Conservation (phyloP, 2,329 filamentous ascomycete genomes). For the Fusarium sulawesiense region DNA sequence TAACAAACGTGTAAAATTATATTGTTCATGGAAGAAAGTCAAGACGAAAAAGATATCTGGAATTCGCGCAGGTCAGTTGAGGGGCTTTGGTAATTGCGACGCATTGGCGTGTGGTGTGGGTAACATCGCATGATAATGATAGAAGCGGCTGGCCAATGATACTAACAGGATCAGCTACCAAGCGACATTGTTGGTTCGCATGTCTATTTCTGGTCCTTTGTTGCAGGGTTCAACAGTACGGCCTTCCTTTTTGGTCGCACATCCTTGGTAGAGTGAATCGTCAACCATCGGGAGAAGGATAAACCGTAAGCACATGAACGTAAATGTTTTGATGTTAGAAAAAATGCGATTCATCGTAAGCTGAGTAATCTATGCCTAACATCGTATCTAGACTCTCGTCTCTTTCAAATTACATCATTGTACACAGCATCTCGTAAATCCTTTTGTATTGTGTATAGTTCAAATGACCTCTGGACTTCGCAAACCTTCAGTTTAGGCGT, state of each 20-base stretch:
- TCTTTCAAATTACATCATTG: too few species aligned
- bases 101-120: background rate
- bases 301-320: too few species aligned
- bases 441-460: too few species aligned
- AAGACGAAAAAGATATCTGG: background rate
- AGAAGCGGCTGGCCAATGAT: background rate
- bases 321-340: too few species aligned
- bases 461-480: too few species aligned
- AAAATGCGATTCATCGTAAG: too few species aligned
- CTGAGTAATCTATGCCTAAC: too few species aligned
- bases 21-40: rapidly evolving
- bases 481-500: too few species aligned
- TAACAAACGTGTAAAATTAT: rapidly evolving
- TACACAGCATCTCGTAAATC: too few species aligned
- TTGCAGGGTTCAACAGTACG: rapidly evolving
- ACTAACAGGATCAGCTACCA: rapidly evolving
- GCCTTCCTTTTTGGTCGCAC: background rate
- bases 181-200: background rate
- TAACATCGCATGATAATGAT: background rate
- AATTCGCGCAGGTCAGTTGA: background rate
- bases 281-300: too few species aligned
- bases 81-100: background rate
- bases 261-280: background rate
- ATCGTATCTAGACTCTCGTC: too few species aligned
- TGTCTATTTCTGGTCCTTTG: background rate